Evolutionary conservation across 1,284 basidiomycete species (phyloP).

Genomic region (Rhodotorula sp.): DNA sequence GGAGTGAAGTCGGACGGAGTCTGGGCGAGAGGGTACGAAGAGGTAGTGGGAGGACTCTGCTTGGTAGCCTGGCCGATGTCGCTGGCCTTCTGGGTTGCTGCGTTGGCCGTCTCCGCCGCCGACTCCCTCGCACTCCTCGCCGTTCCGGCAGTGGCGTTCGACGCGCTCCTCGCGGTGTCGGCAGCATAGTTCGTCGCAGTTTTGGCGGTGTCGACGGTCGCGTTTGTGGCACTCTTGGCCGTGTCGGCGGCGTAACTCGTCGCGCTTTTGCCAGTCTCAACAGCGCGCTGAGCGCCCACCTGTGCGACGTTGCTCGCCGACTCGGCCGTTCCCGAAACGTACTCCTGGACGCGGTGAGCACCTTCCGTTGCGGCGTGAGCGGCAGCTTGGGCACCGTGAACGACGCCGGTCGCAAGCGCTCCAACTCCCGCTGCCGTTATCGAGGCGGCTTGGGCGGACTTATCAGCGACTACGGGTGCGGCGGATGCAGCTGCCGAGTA

Average conservation of each 20-base stretch:
- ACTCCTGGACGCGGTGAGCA: background rate
- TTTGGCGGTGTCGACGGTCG: background rate
- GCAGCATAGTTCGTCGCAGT: background rate
- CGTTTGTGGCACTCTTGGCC: background rate
- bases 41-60: background rate
- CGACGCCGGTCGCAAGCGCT: background rate
- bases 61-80: background rate
- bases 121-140: background rate
- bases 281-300: background rate
- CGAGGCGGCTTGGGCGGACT: background rate
- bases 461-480: background rate
- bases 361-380: background rate
- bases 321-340: too few species aligned
- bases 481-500: background rate
- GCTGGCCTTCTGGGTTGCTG: background rate
- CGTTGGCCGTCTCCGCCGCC: background rate
- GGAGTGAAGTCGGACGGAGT: background rate
- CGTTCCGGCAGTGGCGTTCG: background rate
- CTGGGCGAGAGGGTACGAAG: background rate
- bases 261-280: background rate
- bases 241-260: background rate
- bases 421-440: background rate
- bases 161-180: background rate
- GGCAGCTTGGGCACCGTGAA: background rate
- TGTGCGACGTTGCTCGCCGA: background rate